Conservation (phyloP, 1,284 basidiomycete genomes). For the Ganoderma resinaceum region DNA sequence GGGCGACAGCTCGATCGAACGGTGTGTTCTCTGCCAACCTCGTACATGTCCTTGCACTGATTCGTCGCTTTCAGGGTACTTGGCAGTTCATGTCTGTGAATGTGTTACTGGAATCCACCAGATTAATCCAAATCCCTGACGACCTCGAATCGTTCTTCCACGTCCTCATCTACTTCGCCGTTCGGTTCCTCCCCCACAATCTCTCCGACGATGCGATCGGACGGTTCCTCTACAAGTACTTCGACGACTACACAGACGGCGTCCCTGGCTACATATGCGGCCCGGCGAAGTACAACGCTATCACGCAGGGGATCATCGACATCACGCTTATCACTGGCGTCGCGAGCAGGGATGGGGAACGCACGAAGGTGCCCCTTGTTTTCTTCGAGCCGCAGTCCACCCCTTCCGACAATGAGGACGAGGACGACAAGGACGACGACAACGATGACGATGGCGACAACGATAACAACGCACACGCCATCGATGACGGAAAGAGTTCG, state of each 20-base stretch:
- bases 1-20: slow-evolving; percentile 13
- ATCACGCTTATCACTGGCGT: background rate
- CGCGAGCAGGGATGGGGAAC: background rate
- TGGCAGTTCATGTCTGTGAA: slow-evolving; percentile 23
- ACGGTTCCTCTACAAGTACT: slow-evolving; percentile 14
- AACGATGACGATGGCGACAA: too few species aligned
- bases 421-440: background rate
- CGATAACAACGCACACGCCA: too few species aligned
- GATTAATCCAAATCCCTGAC: slow-evolving; percentile 9
- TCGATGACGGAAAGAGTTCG: too few species aligned
- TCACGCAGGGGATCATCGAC: background rate
- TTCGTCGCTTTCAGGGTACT: slow-evolving; percentile 11
- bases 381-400: background rate
- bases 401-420: background rate
- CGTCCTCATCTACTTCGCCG: slow-evolving; percentile 19
- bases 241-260: slow-evolving; percentile 8
- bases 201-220: background rate
- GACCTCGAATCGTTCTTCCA: slow-evolving; percentile 26
- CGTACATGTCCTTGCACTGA: background rate
- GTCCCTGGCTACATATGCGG: background rate
- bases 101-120: background rate
- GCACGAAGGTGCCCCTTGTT: too few species aligned
- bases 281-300: background rate
- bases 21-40: background rate
- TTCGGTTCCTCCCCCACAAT: slow-evolving; percentile 17